Base-by-base conservation (phyloP, 2,329 filamentous ascomycete species). In the Aureobasidium namibiae region DNA sequence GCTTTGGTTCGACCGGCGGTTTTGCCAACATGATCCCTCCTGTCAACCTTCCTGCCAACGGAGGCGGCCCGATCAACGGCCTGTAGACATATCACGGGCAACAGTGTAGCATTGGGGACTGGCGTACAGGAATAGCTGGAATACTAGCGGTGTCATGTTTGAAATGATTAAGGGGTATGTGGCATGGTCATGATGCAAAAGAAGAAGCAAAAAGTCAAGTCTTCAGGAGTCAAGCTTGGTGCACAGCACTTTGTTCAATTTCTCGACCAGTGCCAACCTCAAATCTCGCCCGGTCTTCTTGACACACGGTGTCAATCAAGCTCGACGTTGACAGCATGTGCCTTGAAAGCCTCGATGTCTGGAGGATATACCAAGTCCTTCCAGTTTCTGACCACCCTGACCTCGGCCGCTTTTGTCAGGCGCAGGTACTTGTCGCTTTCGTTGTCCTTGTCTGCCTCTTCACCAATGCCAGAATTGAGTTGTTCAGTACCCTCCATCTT, bases 1-100 rank as follows among this genome's bases (percentile, higher is more conserved):
- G 92, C 1, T 96, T 96, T 70, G 92, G 92, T 57, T 95, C 90
- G 74, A 96, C 92, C 34, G 92, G 91, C 56, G 72, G 72, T 0
- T 74, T 74, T 63, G 71, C 67, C 23, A 70, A 67, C n/a, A 62
- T 60, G 11, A 56, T 50, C n/a, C 61, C 70, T 36, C 63, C 66
- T 38, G 62, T 70, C 57, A 67, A 66, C 60, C 44, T 36, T 16
- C 36, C 57, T 46, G 41, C 26, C 42, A 48, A 39, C 5, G 53
- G 41, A 46, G 41, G 23, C 33, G 36, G 36, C n/a, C 49, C 36
- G 6, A 26, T n/a, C 9, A 39, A 38, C 34, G 48, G 48, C 29
- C 34, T 39, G 33, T 54, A 42, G 11, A 33, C 23, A 0, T 5
- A 52, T 11, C 26, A 3, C 4, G 5, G 18, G 21, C 21, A 34